Evolutionary conservation across 2,329 filamentous ascomycete species (phyloP).

Genomic region (Lecanosticta acicola): DNA sequence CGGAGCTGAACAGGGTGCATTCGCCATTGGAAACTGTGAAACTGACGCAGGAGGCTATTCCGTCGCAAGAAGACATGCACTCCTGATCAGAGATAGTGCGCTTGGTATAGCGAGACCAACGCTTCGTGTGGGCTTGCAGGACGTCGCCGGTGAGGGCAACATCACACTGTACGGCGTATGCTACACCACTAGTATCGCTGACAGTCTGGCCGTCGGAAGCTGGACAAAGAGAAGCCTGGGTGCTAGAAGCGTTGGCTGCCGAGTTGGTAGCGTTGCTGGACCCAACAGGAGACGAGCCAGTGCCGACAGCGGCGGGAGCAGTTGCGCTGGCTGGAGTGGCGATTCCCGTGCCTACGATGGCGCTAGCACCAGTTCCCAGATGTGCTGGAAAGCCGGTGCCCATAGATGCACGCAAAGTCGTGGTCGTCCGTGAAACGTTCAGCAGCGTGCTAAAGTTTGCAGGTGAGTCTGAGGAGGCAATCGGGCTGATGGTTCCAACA

Average conservation of each 20-base stretch:
- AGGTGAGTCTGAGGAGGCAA: too few relatives aligned
- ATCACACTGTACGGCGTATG: background rate
- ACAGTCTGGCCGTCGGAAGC: background rate
- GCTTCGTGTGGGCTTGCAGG: background rate
- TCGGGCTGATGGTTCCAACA: too few relatives aligned
- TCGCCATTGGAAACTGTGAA: background rate
- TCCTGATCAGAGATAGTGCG: slow-evolving; percentile 1
- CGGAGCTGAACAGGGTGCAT: background rate
- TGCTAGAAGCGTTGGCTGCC: background rate
- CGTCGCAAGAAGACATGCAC: background rate
- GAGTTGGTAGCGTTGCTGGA: too few relatives aligned
- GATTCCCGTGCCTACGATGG: too few relatives aligned
- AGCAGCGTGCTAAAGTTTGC: too few relatives aligned
- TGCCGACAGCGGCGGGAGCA: too few relatives aligned
- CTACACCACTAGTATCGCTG: background rate
- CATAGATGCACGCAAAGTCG: too few relatives aligned
- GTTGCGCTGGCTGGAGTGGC: too few relatives aligned
- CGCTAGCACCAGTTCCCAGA: too few relatives aligned
- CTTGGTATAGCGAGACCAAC: background rate
- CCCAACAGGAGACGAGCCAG: too few relatives aligned
- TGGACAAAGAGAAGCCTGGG: background rate
- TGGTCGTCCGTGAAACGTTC: too few relatives aligned
- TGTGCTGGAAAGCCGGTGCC: too few relatives aligned
- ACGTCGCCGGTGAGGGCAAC: background rate
- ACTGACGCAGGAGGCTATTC: background rate